phyloP scores from a whole-genome alignment of 2,329 filamentous ascomycete genomes.

The Verticillium klebahnii region DNA sequence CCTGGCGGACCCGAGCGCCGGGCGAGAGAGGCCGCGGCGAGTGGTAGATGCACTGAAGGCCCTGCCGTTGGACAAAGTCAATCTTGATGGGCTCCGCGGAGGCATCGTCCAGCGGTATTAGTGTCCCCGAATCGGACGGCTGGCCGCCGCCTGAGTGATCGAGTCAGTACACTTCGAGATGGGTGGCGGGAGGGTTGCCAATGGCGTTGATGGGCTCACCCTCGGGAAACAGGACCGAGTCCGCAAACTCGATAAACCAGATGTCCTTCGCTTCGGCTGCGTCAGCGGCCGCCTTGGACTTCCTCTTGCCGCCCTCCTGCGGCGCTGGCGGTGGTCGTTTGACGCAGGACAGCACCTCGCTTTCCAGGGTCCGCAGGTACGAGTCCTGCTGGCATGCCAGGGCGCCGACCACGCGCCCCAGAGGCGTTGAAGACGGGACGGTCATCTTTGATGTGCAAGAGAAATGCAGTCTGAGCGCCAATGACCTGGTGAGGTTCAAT shows the following conservation, averaged over 20 bases:
- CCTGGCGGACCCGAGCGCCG: slow-evolving; percentile 17
- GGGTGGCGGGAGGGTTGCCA: background rate
- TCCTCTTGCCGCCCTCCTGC: slow-evolving; percentile 12
- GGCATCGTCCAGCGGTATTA: slow-evolving; percentile 4
- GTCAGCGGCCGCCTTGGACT: slow-evolving; percentile 5
- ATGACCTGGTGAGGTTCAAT: background rate
- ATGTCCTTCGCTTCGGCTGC: slow-evolving; percentile 8
- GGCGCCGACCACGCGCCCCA: slow-evolving; percentile 17
- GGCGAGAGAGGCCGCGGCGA: slow-evolving; percentile 13
- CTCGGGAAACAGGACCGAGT: slow-evolving; percentile 25
- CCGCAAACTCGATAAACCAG: slow-evolving; percentile 24
- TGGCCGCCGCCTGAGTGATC: slow-evolving; percentile 21
- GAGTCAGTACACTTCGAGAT: background rate
- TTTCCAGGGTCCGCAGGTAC: slow-evolving; percentile 18
- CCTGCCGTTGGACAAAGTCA: slow-evolving; percentile 20
- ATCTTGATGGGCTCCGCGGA: slow-evolving; percentile 12
- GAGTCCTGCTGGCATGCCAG: slow-evolving; percentile 22
- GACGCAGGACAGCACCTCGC: slow-evolving; percentile 21
- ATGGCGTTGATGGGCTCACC: slow-evolving; percentile 8
- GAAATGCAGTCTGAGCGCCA: background rate
- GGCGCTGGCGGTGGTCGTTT: slow-evolving; percentile 13
- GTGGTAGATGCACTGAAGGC: slow-evolving; percentile 19
- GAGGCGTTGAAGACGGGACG: background rate
- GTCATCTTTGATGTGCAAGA: background rate
- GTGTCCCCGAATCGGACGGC: slow-evolving; percentile 22